A percentile compares a stretch with the other conserved stretches of the same genome.
Conservation (phyloP, 192 early-diverging fungal genomes). For the Entomortierella beljakovae region DNA sequence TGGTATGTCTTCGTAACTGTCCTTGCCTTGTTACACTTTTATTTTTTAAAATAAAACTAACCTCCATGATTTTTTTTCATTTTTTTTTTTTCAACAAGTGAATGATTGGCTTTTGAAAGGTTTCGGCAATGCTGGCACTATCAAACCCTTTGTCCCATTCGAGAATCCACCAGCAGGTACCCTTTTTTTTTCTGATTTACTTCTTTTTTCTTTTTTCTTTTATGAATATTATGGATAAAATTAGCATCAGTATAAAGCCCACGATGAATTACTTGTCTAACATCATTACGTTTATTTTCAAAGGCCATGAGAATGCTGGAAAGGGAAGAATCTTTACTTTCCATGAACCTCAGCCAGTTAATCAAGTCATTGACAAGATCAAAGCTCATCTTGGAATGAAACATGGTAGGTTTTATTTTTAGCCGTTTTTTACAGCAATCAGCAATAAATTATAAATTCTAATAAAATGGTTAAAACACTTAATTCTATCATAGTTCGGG, state of each 20-base stretch:
- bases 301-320: slow-evolving; percentile 68
- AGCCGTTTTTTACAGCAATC: no score
- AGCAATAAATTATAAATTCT: no score
- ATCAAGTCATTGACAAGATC: slow-evolving; percentile 65
- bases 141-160: slow-evolving; percentile 48
- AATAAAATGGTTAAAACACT: no score
- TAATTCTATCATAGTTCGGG: slow-evolving; percentile 77
- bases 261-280: neutral
- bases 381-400: slow-evolving; percentile 74
- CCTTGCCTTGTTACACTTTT: neutral
- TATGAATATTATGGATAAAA: no score
- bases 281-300: neutral
- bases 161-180: slow-evolving; percentile 68
- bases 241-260: no score
- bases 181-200: no score
- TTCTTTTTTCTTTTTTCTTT: no score
- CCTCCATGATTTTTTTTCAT: neutral
- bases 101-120: slow-evolving; percentile 93
- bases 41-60: neutral
- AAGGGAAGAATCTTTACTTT: slow-evolving; percentile 74
- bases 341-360: slow-evolving; percentile 61
- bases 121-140: slow-evolving; percentile 60
- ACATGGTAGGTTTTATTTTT: slow-evolving; percentile 63
- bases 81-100: slow-evolving; percentile 53
- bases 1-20: slow-evolving; percentile 45